These are phyloP conservation scores for Papiliotrema nemorosa DNA, from an alignment of 1,284 basidiomycete genomes.

Conservation along the genomic window DNA sequence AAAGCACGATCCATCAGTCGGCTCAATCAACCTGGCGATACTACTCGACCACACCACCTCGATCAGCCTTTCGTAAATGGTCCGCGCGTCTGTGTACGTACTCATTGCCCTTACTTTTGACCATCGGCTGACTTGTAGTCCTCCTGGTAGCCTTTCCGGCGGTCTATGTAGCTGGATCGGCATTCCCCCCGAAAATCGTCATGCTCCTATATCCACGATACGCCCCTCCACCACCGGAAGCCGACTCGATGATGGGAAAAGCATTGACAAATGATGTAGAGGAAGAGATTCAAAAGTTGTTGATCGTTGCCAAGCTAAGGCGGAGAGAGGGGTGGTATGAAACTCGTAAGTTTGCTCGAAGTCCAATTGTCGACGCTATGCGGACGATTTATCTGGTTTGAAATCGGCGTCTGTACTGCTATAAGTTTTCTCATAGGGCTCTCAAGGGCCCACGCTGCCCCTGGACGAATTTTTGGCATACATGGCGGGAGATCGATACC, in stretches of 20 bases:
- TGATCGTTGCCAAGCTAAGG: conserved; percentile 57
- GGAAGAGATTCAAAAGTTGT: conserved; percentile 62
- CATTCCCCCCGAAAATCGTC: conserved; percentile 62
- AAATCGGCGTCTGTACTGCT: too few relatives aligned
- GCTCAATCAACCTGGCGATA: too few relatives aligned
- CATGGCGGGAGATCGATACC: too few relatives aligned
- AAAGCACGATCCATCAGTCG: too few relatives aligned
- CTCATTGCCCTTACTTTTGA: neutral
- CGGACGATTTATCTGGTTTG: too few relatives aligned
- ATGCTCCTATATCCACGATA: conserved; percentile 66
- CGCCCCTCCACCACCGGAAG: conserved; percentile 64
- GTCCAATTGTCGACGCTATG: neutral
- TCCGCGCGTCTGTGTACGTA: conserved; percentile 2
- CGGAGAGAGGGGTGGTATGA: conserved; percentile 47
- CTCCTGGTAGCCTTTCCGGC: conserved; percentile 38
- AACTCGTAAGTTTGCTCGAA: conserved; percentile 41
- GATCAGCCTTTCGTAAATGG: conserved; percentile 4
- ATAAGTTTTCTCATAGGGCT: too few relatives aligned
- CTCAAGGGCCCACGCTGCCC: too few relatives aligned
- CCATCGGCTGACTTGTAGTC: conserved; percentile 18
- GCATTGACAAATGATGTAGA: conserved; percentile 65
- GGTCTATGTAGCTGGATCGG: conserved; percentile 54
- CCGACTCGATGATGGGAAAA: conserved; percentile 61
- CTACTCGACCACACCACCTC: neutral
- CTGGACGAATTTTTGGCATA: too few relatives aligned